Base-by-base conservation (phyloP, 2,329 filamentous ascomycete species). In the Parascedosporium putredinis region DNA sequence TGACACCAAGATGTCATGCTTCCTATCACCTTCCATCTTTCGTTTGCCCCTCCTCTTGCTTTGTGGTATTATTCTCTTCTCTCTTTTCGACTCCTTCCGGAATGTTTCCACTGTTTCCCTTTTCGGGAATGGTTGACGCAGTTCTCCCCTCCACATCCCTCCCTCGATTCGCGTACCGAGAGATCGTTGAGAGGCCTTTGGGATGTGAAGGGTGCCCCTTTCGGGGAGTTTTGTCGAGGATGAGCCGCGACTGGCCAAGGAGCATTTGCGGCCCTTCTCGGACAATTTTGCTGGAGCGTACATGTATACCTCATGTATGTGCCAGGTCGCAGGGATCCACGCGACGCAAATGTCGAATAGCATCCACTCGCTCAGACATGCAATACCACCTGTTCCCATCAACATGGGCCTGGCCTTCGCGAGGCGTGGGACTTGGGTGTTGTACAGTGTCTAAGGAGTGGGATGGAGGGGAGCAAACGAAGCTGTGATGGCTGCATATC, bases 271-370 rank as follows among this genome's bases (percentile, higher is more conserved):
- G 53, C 53, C 53, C 55, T 59, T 56, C 55, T 59, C 58, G 56
- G 57, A 53, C 54, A 59, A 60, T 54, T 57, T 55, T 52, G 24
- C 51, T 50, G 40, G 48, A n/a, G n/a, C n/a, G n/a, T n/a, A n/a
- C n/a, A n/a, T n/a, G n/a, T n/a, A n/a, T n/a, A n/a, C n/a, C n/a
- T 14, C 24, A 50, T n/a, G 36, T 45, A 20, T 44, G 40, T 42
- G 45, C 29, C 40, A 24, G 16, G 20, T n/a, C 22, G 27, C 27
- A 42, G 38, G 33, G 38, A 42, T 42, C 38, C 38, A 20, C 38
- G 38, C 38, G 23, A 22, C 20, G 38, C 23, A 9, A 9, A 42
- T 42, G 38, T 18, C 20, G 38, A 18, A 42, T 42, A 20, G 38
- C 16, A 42, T 42, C 38, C 20, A 14, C 38, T 42, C 20, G 38